Base-by-base conservation (phyloP, 345 rosid genomes). In the Isatis tinctoria region DNA sequence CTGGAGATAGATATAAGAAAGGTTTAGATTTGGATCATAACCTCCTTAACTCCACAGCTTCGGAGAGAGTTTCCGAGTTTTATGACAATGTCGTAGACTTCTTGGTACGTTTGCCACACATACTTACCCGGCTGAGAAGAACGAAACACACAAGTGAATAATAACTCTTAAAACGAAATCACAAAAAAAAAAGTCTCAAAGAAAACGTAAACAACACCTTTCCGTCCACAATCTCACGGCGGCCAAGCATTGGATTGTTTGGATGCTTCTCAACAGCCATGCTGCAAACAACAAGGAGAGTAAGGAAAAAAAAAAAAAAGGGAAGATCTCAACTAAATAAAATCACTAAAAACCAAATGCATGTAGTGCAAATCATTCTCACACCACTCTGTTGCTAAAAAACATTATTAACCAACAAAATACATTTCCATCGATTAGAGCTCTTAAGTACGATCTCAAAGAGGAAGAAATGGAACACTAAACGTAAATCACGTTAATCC, bases 41-140 rank as follows among this genome's bases (percentile, higher is more conserved):
- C 97, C 80, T 85, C 86, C 20, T 85, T 78, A 72, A 92, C 72
- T 13, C 96, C 94, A 30, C 86, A 83, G 57, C 79, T 80, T 40
- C 94, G 82, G 12, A 92, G 88, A 56, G 96, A 74, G 66, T 85
- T 87, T 60, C 96, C 97, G 20, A 90, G 62, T 78, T 84, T 84
- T 45, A 87, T 80, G 75, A 92, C 96, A 75, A 79, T 44, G 65
- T 90, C 90, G 52, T 88, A 87, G 4, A 92, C 89, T 80, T 92
- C 75, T 76, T 81, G 82, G 74, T 92, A 92, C 24, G 88, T 85
- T 79, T 78, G 81, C 97, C 97, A 92, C 52, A 79, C 82, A 35
- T 92, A 92, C 39, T 85, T 78, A 10, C 94, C 94, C 47, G 92
- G 87, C 97, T 92, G 63, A 74, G 45, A 54, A 54, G 3, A 60